A percentile compares a stretch with the other conserved stretches of the same genome.
phyloP scores from a whole-genome alignment of 163 green algal genomes.

The Scenedesmus sp. region DNA sequence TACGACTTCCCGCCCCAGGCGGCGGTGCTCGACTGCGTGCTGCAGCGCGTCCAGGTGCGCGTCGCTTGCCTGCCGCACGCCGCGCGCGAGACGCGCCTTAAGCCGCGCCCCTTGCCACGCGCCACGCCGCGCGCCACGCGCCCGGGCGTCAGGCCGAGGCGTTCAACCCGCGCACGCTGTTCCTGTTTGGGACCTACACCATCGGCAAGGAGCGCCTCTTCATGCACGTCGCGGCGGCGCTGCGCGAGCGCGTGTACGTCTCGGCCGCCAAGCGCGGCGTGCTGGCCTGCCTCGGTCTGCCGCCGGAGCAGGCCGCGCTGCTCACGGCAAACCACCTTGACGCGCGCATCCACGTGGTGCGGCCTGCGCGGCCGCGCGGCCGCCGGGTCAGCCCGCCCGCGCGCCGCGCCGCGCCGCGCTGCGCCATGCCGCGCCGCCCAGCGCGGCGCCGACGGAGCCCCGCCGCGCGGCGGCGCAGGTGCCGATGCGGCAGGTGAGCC shows the following conservation, averaged over 20 bases:
- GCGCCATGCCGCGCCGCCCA: too few relatives aligned
- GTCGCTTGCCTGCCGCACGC: not conserved
- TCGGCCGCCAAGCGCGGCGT: constrained; percentile 39
- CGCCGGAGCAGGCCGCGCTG: constrained; percentile 64
- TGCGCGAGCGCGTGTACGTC: constrained; percentile 40
- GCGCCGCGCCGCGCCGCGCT: too few relatives aligned
- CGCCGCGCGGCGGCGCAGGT: too few relatives aligned
- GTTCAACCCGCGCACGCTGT: constrained; percentile 65
- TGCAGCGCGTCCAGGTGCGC: constrained; percentile 27
- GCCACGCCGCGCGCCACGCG: too few relatives aligned
- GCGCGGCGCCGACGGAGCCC: too few relatives aligned
- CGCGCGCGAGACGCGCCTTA: too few relatives aligned
- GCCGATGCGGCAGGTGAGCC: constrained; percentile 58
- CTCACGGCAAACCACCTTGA: constrained; percentile 79
- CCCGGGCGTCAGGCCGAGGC: constrained; percentile 54
- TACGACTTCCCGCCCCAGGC: constrained; percentile 77
- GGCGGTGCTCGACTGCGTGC: constrained; percentile 56
- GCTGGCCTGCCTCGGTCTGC: constrained; percentile 54
- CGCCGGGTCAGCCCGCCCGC: not conserved
- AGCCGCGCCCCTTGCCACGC: too few relatives aligned
- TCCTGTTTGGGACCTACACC: constrained; percentile 85
- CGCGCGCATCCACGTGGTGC: constrained; percentile 80
- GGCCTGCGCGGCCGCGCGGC: not conserved
- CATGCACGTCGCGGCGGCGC: constrained; percentile 36
- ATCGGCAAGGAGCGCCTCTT: constrained; percentile 86